Conservation (phyloP, 768 basidiomycete genomes). For the Trametes coccinea region DNA sequence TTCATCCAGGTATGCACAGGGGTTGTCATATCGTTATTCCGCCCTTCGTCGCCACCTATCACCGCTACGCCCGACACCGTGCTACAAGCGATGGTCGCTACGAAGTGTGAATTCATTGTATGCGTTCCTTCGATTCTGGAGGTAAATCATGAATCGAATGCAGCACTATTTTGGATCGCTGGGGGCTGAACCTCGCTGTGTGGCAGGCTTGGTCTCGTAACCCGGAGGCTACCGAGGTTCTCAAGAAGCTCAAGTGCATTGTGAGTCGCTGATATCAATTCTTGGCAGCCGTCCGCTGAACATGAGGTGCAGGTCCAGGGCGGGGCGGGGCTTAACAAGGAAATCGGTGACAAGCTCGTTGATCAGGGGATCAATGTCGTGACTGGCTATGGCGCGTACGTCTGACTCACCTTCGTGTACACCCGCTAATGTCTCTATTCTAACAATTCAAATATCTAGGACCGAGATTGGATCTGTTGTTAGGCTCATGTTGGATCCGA, state of each 20-base stretch:
- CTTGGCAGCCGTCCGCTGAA: neutral
- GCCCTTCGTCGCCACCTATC: constrained; percentile 25
- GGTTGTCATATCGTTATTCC: constrained; percentile 22
- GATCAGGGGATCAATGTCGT: constrained; percentile 36
- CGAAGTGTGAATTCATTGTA: constrained; percentile 13
- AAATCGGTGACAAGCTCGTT: constrained; percentile 36
- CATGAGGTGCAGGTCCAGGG: constrained; percentile 33
- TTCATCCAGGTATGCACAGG: constrained; percentile 14
- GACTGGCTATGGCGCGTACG: constrained; percentile 41
- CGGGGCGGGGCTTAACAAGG: constrained; percentile 41
- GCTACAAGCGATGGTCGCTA: constrained; percentile 10
- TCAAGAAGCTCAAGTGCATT: constrained; percentile 15
- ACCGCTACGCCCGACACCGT: constrained; percentile 27
- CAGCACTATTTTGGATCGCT: no score
- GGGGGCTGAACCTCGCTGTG: neutral
- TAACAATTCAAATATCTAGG: neutral
- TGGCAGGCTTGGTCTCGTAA: constrained; percentile 28
- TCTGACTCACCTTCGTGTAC: neutral
- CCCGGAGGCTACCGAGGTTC: constrained; percentile 5
- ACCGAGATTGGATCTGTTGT: constrained; percentile 21
- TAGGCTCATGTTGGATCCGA: neutral
- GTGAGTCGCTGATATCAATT: constrained; percentile 9
- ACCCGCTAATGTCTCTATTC: no score
- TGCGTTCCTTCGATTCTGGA: constrained; percentile 33
- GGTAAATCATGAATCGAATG: constrained; percentile 12